phyloP scores from a whole-genome alignment of 2,329 filamentous ascomycete species.

The Cladophialophora bantiana region DNA sequence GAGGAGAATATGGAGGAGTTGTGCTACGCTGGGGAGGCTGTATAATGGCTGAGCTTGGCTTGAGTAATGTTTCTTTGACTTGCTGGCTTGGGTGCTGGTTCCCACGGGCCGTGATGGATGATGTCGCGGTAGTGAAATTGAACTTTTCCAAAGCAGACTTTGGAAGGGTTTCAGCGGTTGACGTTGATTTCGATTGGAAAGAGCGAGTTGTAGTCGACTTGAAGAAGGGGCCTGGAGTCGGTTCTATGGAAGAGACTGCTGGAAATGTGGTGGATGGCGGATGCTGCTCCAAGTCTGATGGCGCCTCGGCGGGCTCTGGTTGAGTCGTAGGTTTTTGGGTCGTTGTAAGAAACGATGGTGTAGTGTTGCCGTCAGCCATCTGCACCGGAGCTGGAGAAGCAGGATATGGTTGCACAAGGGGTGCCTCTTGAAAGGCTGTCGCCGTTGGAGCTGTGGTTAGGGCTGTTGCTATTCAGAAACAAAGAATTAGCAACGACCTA shows the following conservation, averaged over 20 bases:
- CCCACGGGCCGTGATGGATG: not conserved
- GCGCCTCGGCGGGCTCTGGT: not conserved
- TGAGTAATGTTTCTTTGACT: not conserved
- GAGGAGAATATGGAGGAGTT: slow-evolving; percentile 27
- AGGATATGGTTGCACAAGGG: slow-evolving; percentile 6
- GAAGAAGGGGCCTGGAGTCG: not conserved
- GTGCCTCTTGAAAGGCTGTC: slow-evolving; percentile 11
- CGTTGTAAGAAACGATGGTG: not conserved
- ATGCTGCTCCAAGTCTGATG: not conserved
- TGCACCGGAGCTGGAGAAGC: not conserved
- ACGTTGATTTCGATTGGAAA: not conserved
- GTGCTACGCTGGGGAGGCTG: slow-evolving; percentile 21
- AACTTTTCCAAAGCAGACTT: slow-evolving; percentile 13
- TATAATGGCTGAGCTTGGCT: slow-evolving; percentile 6
- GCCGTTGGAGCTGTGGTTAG: slow-evolving; percentile 3
- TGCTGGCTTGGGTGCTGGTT: not conserved
- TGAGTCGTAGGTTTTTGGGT: not conserved
- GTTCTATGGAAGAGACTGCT: not conserved
- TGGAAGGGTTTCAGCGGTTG: slow-evolving; percentile 4
- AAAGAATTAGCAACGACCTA: not conserved
- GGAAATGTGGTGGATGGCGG: slow-evolving; percentile 1
- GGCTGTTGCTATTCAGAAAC: slow-evolving; percentile 1
- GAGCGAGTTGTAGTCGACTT: slow-evolving; percentile 10
- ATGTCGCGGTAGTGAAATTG: not conserved
- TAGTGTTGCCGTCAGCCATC: not conserved